Evolutionary conservation across 352 stramenopile species (phyloP), one percentile per base, ranked within the genome.

Genomic region (Pythium insidiosum): DNA sequence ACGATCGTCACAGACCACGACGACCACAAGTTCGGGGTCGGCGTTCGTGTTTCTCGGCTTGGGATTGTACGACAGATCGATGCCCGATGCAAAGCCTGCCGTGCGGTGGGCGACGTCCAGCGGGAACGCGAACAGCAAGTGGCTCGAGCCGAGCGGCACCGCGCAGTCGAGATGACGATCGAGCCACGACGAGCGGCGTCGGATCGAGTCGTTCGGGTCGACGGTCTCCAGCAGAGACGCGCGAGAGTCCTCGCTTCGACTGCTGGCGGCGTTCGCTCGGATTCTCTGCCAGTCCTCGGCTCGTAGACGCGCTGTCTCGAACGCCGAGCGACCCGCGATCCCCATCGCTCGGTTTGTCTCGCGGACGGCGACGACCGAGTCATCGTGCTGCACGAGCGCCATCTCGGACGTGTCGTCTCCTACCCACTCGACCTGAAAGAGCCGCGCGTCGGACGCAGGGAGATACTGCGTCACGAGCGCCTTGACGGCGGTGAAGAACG

Each of bases 401-500:
- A 46, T 42, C 22, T 16, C 11, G n/a, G 19, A n/a, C 22, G 4
- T 31, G 24, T 25, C 25, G 38, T 18, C n/a, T 2, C 33, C 20
- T 13, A 24, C 18, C 12, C 7, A 21, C 35, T 71, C 62, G 18
- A 73, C 25, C 12, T 68, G 54, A 12, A 61, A 50, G 5, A 76
- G 53, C 22, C 56, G 46, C 5, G 55, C 50, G 26, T 50, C 50
- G 11, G 13, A 41, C 15, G 62, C 60, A 20, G 59, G 66, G 2
- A 68, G 37, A 21, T 76, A 76, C 43, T 76, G 62, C 18, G 47
- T 58, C 24, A 68, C 10, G 2, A 76, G 48, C 20, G 66, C 66
- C 46, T 63, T 63, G n/a, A 68, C 59, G 5, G 66, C 66, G 15
- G 53, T 68, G 50, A 61, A 66, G 48, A 76, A 73, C 2, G 43